A percentile compares a stretch with the other conserved stretches of the same genome.
Conservation (phyloP, 192 early-diverging fungal species). For the Backusella luteola region DNA sequence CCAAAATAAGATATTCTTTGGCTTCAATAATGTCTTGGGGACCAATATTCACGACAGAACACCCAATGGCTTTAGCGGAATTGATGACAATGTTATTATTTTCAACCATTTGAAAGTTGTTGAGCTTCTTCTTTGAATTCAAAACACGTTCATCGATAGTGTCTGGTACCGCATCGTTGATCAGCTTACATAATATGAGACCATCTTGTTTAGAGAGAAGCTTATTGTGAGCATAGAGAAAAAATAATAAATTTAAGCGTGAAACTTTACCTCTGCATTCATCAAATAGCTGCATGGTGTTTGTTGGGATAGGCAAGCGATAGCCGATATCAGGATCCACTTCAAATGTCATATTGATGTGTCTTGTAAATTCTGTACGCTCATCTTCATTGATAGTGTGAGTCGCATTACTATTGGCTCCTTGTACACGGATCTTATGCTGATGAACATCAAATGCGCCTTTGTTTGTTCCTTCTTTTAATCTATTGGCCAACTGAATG, state of each 20-base stretch:
- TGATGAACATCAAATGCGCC: conserved; percentile 53
- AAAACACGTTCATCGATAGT: conserved; percentile 99
- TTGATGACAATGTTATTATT: conserved; percentile 99
- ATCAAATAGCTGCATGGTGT: conserved; percentile 96
- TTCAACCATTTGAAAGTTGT: conserved; percentile 96
- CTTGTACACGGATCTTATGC: conserved; percentile 87
- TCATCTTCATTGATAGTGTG: conserved; percentile 99
- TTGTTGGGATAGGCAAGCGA: conserved; percentile 88
- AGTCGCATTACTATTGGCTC: conserved; percentile 82
- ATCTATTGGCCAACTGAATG: conserved; percentile 49
- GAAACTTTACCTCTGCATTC: conserved; percentile 74
- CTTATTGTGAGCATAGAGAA: neutral
- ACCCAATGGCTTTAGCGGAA: conserved; percentile 98
- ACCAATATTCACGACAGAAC: conserved; percentile 98
- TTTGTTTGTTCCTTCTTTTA: conserved; percentile 49
- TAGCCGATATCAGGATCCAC: conserved; percentile 82
- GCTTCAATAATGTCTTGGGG: conserved; percentile 96
- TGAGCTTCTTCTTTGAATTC: conserved; percentile 85
- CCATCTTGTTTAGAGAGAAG: conserved; percentile 56
- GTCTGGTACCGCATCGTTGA: conserved; percentile 94
- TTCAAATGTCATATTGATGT: conserved; percentile 86
- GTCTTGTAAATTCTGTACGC: conserved; percentile 92
- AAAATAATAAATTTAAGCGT: neutral
- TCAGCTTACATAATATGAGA: conserved; percentile 93
- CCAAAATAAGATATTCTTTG: conserved; percentile 94